Evolutionary conservation across 805 yeast genomes (phyloP).

Genomic region (Cyberlindnera galapagoensis): DNA sequence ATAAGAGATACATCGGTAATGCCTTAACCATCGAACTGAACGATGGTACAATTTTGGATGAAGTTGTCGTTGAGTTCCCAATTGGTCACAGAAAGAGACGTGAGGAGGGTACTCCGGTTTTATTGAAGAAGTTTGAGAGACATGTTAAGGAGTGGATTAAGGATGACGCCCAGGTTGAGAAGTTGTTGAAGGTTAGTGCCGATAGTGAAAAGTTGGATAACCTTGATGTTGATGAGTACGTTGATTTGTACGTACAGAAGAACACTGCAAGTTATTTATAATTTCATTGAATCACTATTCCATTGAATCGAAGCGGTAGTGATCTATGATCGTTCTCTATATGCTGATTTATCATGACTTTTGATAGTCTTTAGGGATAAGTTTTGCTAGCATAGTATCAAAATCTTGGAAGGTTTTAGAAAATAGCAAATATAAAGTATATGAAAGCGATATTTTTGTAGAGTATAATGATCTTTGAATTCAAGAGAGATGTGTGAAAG

Average conservation of each 20-base stretch:
- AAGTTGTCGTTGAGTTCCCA: constrained; percentile 49
- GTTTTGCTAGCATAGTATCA: no score
- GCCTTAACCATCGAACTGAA: constrained; percentile 43
- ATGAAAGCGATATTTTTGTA: no score
- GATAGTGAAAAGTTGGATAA: constrained; percentile 29
- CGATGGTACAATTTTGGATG: constrained; percentile 48
- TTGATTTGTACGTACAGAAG: constrained; percentile 32
- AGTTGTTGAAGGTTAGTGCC: constrained; percentile 31
- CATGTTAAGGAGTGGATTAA: constrained; percentile 41
- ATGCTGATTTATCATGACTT: no score
- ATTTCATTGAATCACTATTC: no score
- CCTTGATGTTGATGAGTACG: constrained; percentile 42
- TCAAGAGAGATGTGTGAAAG: no score
- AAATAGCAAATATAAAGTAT: no score
- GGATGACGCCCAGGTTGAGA: constrained; percentile 29
- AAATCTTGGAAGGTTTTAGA: no score
- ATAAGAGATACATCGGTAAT: constrained; percentile 52
- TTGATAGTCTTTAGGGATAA: no score
- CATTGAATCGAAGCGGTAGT: no score
- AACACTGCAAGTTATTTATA: no score
- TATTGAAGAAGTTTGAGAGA: constrained; percentile 43
- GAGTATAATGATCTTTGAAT: no score
- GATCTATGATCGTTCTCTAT: no score
- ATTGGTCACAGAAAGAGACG: constrained; percentile 54
- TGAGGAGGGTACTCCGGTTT: constrained; percentile 52